Evolutionary conservation across 371 early-diverging fungal species (phyloP).

Genomic region (Mucor lusitanicus): DNA sequence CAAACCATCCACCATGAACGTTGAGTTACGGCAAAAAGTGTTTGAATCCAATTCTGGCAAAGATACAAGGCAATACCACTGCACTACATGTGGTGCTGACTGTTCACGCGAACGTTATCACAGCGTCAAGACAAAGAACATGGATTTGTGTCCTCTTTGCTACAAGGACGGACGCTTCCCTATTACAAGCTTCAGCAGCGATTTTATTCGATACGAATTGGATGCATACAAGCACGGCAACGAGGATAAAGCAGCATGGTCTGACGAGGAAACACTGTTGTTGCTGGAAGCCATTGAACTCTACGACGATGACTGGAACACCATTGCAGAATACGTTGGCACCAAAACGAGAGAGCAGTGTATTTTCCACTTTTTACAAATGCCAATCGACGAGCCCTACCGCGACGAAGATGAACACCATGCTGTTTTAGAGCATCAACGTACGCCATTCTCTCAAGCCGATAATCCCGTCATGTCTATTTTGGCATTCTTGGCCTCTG

Average conservation of each 20-base stretch:
- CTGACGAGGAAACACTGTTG: slow-evolving; percentile 91
- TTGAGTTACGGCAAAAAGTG: slow-evolving; percentile 59
- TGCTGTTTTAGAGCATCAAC: slow-evolving; percentile 55
- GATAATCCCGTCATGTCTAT: slow-evolving; percentile 98
- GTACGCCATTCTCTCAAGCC: slow-evolving; percentile 81
- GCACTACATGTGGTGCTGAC: slow-evolving; percentile 90
- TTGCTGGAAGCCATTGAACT: slow-evolving; percentile 96
- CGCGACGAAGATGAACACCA: slow-evolving; percentile 19
- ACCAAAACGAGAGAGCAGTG: slow-evolving; percentile 94
- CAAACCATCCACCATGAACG: slow-evolving; percentile 23
- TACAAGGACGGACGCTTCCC: slow-evolving; percentile 96
- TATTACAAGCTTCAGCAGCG: slow-evolving; percentile 77
- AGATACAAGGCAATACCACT: slow-evolving; percentile 57
- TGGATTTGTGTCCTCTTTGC: slow-evolving; percentile 89
- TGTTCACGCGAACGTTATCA: slow-evolving; percentile 84
- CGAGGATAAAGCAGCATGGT: slow-evolving; percentile 73
- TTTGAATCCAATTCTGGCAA: slow-evolving; percentile 47
- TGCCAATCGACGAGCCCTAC: slow-evolving; percentile 96
- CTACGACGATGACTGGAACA: slow-evolving; percentile 96
- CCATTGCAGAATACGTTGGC: slow-evolving; percentile 87
- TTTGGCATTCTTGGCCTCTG: slow-evolving; percentile 91
- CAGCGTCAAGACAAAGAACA: slow-evolving; percentile 74
- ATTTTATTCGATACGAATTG: slow-evolving; percentile 80
- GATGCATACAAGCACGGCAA: slow-evolving; percentile 51
- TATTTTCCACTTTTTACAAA: slow-evolving; percentile 90